Evolutionary conservation across 352 stramenopile genomes (phyloP), one percentile per base, ranked within the genome.

Genomic region (Globisporangium apiculatum): DNA sequence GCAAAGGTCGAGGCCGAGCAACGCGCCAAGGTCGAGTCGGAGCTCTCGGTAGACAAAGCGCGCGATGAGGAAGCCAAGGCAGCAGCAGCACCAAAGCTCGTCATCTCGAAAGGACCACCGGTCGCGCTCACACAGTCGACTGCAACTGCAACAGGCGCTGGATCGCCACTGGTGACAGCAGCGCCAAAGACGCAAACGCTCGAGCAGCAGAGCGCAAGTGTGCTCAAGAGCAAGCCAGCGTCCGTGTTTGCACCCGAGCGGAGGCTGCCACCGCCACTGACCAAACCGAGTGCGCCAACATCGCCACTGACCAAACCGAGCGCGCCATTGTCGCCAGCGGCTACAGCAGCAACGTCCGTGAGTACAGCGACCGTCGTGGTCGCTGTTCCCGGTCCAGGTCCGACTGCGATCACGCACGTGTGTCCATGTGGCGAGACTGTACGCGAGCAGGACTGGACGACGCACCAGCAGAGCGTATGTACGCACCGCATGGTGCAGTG

Each of bases 401-500:
- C 17, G n/a, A 35, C 11, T 42, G 40, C 41, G 41, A 46, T 46
- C 7, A 61, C 54, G 18, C 68, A 66, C 15, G 43, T 71, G 42
- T 89, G 75, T 49, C 61, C 68, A 9, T 89, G 78, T 37, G 76
- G 76, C 10, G 65, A 78, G 15, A 68, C 18, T 0, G 49, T 86
- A 1, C 57, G 55, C 12, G 53, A 57, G 6, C 65, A 64, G 14
- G 60, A 67, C 35, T 71, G 72, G 63, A 51, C 51, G 3, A 52
- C 65, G 10, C 79, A 89, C 51, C 57, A 69, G 12, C 50, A 65
- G 14, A 43, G 58, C 4, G 51, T 61, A 1, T 84, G 75, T 40
- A 72, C 75, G 42, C 65, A 81, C 31, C 71, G 75, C 7, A 58
- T 72, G 4, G 73, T 87, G 7, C 56, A 68, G 31, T 89, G 79